These are phyloP conservation scores for Endocalyx cinctus DNA, from an alignment of 2,329 filamentous ascomycete species.

Conservation along the genomic window DNA sequence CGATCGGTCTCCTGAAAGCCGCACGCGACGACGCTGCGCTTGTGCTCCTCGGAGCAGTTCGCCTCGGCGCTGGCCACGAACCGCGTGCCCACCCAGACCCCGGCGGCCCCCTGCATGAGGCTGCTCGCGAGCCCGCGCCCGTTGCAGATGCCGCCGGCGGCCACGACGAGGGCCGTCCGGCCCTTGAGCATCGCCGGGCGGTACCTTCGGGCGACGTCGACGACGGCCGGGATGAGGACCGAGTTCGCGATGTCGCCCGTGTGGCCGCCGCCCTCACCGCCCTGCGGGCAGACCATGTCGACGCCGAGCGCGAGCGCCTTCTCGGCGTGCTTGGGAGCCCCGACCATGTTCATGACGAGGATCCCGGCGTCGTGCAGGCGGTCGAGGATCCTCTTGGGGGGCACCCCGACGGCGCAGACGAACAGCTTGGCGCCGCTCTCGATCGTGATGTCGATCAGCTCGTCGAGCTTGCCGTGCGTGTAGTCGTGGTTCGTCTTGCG, in stretches of 20 bases:
- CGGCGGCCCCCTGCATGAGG: conserved; percentile 81
- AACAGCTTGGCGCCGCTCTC: conserved; percentile 80
- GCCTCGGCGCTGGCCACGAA: conserved; percentile 85
- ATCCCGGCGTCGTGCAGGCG: conserved; percentile 75
- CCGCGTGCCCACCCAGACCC: conserved; percentile 91
- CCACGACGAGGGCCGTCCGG: conserved; percentile 71
- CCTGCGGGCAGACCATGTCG: conserved; percentile 88
- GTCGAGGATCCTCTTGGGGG: conserved; percentile 68
- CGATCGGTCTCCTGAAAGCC: conserved; percentile 74
- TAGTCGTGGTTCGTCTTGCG: conserved; percentile 95
- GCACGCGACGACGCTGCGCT: conserved; percentile 76
- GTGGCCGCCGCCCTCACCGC: conserved; percentile 89
- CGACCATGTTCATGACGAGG: conserved; percentile 96
- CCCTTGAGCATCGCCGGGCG: conserved; percentile 66
- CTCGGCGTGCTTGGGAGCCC: conserved; percentile 82
- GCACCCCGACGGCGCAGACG: conserved; percentile 83
- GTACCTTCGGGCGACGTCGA: conserved; percentile 74
- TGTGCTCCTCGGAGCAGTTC: conserved; percentile 75
- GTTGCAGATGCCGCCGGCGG: conserved; percentile 82
- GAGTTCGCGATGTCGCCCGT: conserved; percentile 82
- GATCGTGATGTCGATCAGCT: conserved; percentile 82
- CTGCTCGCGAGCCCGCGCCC: conserved; percentile 75
- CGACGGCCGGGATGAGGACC: conserved; percentile 82
- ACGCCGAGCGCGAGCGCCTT: conserved; percentile 85
- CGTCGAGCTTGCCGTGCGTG: conserved; percentile 81